phyloP scores from a whole-genome alignment of 129 eudicot species.

The Flaveria ramosissima region DNA sequence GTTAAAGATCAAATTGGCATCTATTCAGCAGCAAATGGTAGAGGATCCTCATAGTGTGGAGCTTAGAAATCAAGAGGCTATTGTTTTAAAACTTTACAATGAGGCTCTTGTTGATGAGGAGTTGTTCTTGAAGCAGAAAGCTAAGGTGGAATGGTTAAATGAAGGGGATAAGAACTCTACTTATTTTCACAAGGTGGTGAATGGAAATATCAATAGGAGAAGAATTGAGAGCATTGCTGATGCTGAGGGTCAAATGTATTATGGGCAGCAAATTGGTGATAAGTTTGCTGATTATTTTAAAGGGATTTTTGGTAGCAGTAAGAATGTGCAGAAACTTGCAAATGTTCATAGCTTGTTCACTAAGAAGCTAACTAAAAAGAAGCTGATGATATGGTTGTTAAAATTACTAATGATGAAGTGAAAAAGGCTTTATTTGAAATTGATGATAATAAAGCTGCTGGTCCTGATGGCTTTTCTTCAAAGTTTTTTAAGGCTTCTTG shows the following conservation, averaged over 20 bases:
- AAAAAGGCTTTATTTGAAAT: background rate
- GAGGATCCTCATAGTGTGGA: background rate
- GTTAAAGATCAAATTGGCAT: background rate
- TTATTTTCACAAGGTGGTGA: background rate
- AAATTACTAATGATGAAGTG: background rate
- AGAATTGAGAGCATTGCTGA: background rate
- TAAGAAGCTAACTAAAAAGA: accelerated
- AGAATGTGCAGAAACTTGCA: accelerated
- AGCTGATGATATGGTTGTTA: background rate
- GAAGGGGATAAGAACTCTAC: background rate
- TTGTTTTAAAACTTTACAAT: background rate
- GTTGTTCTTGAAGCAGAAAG: background rate
- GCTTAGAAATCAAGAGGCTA: accelerated
- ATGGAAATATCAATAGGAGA: background rate
- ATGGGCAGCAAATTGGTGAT: accelerated
- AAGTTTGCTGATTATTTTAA: background rate
- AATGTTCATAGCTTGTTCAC: background rate
- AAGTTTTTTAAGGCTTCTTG: too few relatives aligned
- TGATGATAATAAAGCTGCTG: background rate
- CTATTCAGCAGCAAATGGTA: accelerated
- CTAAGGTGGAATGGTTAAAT: background rate
- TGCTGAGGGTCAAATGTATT: accelerated
- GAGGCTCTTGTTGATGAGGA: background rate
- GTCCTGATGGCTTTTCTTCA: background rate
- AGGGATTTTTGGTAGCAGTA: background rate